Percentiles rank a stretch among this genome's conserved stretches.
Conservation (phyloP, 1,284 basidiomycete species). For the Apiotrichum porosum region DNA sequence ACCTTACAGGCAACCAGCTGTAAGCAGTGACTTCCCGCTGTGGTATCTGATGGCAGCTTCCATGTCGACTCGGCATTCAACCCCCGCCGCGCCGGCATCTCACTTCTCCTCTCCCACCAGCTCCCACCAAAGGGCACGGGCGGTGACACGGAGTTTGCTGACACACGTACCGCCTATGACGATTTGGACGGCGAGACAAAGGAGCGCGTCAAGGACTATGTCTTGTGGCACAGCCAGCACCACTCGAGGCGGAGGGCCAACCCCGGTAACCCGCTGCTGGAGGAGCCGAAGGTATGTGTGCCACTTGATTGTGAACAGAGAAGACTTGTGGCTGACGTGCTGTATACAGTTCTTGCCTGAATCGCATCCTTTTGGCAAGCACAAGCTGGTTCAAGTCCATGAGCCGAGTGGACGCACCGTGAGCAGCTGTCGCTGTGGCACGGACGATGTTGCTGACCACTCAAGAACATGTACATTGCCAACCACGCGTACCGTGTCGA, state of each 20-base stretch:
- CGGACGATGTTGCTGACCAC: too few relatives aligned
- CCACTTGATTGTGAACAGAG: too few relatives aligned
- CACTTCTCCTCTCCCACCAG: slow-evolving; percentile 19
- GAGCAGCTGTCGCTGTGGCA: too few relatives aligned
- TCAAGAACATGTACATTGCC: slow-evolving; percentile 24
- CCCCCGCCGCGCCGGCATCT: slow-evolving; percentile 21
- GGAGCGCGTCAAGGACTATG: slow-evolving; percentile 30
- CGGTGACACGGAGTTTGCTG: slow-evolving; percentile 26
- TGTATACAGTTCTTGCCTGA: slow-evolving; percentile 7
- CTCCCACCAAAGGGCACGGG: slow-evolving; percentile 16
- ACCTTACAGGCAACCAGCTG: too few relatives aligned
- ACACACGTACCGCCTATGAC: slow-evolving; percentile 20
- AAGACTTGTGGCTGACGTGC: too few relatives aligned
- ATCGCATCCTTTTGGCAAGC: slow-evolving; percentile 20
- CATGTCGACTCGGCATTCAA: slow-evolving; percentile 26
- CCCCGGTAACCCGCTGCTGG: slow-evolving; percentile 18
- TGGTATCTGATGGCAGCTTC: slow-evolving; percentile 4
- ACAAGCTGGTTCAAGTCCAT: slow-evolving; percentile 26
- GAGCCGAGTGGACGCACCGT: slow-evolving; percentile 15
- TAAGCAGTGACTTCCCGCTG: too few relatives aligned
- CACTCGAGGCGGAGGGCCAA: slow-evolving; percentile 20
- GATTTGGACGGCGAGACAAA: slow-evolving; percentile 23
- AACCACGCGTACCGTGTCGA: slow-evolving; percentile 22
- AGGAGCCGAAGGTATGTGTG: slow-evolving; percentile 11
- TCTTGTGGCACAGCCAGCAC: slow-evolving; percentile 23